Evolutionary conservation across 768 basidiomycete species (phyloP).

Genomic region (Gloeopeniophorella convolvens): DNA sequence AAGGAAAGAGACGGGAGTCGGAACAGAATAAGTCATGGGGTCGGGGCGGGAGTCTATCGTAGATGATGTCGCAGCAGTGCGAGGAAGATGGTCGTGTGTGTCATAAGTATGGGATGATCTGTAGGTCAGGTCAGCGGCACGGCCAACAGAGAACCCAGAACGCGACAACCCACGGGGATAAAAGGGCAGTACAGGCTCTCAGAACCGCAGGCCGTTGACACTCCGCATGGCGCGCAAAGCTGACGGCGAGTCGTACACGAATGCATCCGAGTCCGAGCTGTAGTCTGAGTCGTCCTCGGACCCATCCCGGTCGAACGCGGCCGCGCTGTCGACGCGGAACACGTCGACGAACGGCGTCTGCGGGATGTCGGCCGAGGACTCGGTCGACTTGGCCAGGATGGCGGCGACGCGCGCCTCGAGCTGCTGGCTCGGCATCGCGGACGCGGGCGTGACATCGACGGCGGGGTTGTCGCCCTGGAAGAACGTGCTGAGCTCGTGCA

Average conservation of each 20-base stretch:
- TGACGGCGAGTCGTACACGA: slow-evolving; percentile 30
- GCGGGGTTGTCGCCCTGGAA: slow-evolving; percentile 46
- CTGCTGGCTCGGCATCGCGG: slow-evolving; percentile 47
- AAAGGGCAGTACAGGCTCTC: neutral
- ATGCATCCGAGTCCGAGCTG: slow-evolving; percentile 30
- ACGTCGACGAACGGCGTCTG: slow-evolving; percentile 78
- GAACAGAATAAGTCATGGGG: too few relatives aligned
- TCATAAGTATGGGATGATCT: too few relatives aligned
- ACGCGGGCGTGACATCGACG: slow-evolving; percentile 8
- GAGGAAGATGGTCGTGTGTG: too few relatives aligned
- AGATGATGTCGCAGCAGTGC: too few relatives aligned
- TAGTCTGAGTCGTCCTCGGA: slow-evolving; percentile 29
- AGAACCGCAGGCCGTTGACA: slow-evolving; percentile 1
- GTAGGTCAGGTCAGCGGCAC: too few relatives aligned
- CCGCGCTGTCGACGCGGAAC: slow-evolving; percentile 47
- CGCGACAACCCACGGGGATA: neutral
- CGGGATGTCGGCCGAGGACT: slow-evolving; percentile 47
- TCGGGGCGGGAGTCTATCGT: too few relatives aligned
- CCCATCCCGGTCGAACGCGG: slow-evolving; percentile 20
- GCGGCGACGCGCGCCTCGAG: slow-evolving; percentile 76
- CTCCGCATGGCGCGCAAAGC: slow-evolving; percentile 7
- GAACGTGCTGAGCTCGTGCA: slow-evolving; percentile 69
- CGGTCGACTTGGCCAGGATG: slow-evolving; percentile 76
- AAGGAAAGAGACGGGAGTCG: too few relatives aligned
- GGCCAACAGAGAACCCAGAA: neutral